phyloP scores from a whole-genome alignment of 2,329 filamentous ascomycete genomes.

The Calonectria pseudoreteaudii region DNA sequence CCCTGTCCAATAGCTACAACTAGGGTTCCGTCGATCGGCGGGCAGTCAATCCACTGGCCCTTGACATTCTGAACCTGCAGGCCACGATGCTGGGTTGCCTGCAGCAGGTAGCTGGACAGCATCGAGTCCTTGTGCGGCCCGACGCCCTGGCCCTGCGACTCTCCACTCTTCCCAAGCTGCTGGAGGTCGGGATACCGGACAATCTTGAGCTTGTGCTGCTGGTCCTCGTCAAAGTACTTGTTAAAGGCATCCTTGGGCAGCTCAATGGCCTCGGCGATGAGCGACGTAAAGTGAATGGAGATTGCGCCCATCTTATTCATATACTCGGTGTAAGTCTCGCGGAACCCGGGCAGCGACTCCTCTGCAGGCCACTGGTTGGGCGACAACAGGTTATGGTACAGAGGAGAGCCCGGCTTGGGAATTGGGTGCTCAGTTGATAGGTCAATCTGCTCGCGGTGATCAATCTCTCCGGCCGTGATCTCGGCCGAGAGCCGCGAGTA shows the following conservation, averaged over 20 bases:
- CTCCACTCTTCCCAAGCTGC: conserved; percentile 63
- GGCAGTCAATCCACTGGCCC: conserved; percentile 86
- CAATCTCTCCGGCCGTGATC: conserved; percentile 78
- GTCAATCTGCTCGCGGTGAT: conserved; percentile 90
- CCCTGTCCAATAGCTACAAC: conserved; percentile 92
- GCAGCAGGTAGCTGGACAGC: conserved; percentile 84
- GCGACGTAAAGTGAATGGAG: conserved; percentile 78
- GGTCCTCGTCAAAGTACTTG: conserved; percentile 79
- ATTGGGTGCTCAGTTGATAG: conserved; percentile 82
- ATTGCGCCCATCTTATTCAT: conserved; percentile 80
- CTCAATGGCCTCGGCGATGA: conserved; percentile 87
- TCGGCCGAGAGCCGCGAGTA: conserved; percentile 75
- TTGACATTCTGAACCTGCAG: conserved; percentile 85
- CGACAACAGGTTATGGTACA: conserved; percentile 81
- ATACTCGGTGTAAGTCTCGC: conserved; percentile 77
- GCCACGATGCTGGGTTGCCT: conserved; percentile 80
- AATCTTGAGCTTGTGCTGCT: conserved; percentile 91
- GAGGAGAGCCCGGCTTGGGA: conserved; percentile 71
- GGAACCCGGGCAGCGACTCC: conserved; percentile 73
- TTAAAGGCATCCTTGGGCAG: conserved; percentile 77
- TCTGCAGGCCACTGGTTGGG: conserved; percentile 83
- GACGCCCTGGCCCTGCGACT: conserved; percentile 68
- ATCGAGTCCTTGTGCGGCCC: conserved; percentile 89
- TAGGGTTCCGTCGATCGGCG: conserved; percentile 79
- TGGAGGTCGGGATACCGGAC: conserved; percentile 84